Conservation (phyloP, 192 early-diverging fungal genomes). For the Coemansia sp. region DNA sequence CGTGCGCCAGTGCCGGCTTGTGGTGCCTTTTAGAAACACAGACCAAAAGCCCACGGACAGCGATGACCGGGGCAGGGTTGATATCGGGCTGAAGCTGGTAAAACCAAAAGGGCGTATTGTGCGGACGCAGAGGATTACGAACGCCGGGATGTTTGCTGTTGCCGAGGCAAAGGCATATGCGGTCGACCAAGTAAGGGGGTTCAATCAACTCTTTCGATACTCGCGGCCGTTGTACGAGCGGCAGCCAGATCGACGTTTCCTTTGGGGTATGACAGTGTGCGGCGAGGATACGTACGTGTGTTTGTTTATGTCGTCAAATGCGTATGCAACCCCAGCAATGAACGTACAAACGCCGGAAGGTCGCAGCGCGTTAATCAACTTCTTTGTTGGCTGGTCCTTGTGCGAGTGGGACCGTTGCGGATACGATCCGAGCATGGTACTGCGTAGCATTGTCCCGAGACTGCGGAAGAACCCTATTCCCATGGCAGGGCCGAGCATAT, state of each 20-base stretch:
- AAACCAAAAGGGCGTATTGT: too few relatives aligned
- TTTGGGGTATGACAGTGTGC: constrained; percentile 17
- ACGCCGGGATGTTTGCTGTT: too few relatives aligned
- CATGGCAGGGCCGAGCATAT: too few relatives aligned
- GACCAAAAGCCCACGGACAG: too few relatives aligned
- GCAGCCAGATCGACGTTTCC: constrained; percentile 17
- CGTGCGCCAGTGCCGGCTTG: too few relatives aligned
- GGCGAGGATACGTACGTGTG: background rate
- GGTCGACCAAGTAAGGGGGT: rapidly evolving
- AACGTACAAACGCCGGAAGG: background rate
- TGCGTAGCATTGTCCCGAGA: background rate
- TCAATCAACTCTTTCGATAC: too few relatives aligned
- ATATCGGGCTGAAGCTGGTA: too few relatives aligned
- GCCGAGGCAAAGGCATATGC: too few relatives aligned
- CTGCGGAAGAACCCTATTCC: too few relatives aligned
- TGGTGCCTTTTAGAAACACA: too few relatives aligned
- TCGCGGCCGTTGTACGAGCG: background rate
- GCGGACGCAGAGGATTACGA: too few relatives aligned
- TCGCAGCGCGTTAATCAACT: background rate
- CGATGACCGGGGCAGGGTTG: too few relatives aligned
- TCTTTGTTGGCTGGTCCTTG: constrained; percentile 16
- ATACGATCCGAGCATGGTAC: constrained; percentile 1
- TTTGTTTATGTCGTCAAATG: background rate
- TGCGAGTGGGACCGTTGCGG: constrained; percentile 10
- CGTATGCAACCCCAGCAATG: background rate